These are phyloP conservation scores for Cadophora luteo-olivacea DNA, from an alignment of 2,329 filamentous ascomycete species.

Conservation along the genomic window DNA sequence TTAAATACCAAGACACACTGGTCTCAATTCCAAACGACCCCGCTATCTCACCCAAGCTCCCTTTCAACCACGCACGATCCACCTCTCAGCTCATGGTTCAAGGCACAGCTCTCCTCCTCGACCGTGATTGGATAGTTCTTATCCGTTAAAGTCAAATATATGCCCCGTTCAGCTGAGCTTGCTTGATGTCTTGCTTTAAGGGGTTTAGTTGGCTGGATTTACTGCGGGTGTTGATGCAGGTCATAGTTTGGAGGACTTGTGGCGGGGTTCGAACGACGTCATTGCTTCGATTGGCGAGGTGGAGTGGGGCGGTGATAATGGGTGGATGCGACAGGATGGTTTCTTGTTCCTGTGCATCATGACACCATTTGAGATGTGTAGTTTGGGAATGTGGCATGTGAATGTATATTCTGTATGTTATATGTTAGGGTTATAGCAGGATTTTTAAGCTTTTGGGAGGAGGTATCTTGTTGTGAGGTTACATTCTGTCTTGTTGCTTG, in stretches of 20 bases:
- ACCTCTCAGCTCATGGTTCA: neutral
- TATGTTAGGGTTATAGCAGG: neutral
- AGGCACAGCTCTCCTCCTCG: neutral
- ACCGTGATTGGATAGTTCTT: neutral
- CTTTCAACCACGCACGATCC: neutral
- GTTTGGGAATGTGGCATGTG: neutral
- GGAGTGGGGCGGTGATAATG: neutral
- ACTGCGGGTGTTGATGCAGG: neutral
- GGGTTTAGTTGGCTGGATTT: neutral
- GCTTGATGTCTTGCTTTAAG: neutral
- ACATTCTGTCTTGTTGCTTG: neutral
- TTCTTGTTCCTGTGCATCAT: no score
- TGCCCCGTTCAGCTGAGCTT: conserved; percentile 9
- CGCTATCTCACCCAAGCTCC: neutral
- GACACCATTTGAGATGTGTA: no score
- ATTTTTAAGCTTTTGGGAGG: neutral
- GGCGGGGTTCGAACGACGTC: conserved; percentile 7
- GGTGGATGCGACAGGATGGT: neutral
- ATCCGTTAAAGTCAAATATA: neutral
- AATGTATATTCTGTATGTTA: neutral
- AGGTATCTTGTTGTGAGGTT: conserved; percentile 1
- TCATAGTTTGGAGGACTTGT: neutral
- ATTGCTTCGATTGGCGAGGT: conserved; percentile 22
- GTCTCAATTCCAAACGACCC: neutral
- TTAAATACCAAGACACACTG: neutral